Base-by-base conservation (phyloP, 1,284 basidiomycete genomes). In the Ceratobasidium theobromae region DNA sequence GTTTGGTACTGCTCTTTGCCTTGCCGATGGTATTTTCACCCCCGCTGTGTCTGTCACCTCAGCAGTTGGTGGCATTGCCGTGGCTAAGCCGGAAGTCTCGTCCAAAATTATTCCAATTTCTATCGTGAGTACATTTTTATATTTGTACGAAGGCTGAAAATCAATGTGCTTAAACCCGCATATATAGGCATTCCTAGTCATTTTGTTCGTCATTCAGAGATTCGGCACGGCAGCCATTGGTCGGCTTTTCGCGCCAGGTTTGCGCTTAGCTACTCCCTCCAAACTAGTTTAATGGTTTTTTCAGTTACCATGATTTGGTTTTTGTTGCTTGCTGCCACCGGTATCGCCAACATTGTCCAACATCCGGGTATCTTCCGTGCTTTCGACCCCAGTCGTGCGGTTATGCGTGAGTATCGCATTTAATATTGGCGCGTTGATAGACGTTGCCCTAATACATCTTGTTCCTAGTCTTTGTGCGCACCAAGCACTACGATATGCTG, bases 41-140 rank as follows among this genome's bases (percentile, higher is more conserved):
- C 85, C 86, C 12, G 86, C 87, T 3, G 86, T 89, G 1, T 87
- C 84, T 0, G 84, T 89, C 16, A 85, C 84, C 0, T 84, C 82
- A 60, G 86, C 86, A 3, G 85, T 88, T 1, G 81, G 78, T 16
- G 87, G 87, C 16, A 85, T 89, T 62, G 84, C 80, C 1, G 81
- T 88, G 16, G 84, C 84, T 3, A 81, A 82, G 66, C 78, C 82
- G 0, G 76, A 76, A 1, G 79, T 87, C 9, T 67, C 71, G 1
- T 71, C 74, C 11, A 76, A 83, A 48, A 78, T 87, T 46, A 77
- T 80, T 16, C 78, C 80, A 1, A 86, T 89, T 27, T 86, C 86
- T 1, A 82, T 87, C 65, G 84, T 83, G 71, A 51, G 80, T 38
- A 14, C 4, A n/a, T 43, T 21, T 23, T 18, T 28, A 1, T 25